Percentiles rank a stretch among this genome's conserved stretches.
phyloP scores from a whole-genome alignment of 306 rosid species.

The Cucumis melo region DNA sequence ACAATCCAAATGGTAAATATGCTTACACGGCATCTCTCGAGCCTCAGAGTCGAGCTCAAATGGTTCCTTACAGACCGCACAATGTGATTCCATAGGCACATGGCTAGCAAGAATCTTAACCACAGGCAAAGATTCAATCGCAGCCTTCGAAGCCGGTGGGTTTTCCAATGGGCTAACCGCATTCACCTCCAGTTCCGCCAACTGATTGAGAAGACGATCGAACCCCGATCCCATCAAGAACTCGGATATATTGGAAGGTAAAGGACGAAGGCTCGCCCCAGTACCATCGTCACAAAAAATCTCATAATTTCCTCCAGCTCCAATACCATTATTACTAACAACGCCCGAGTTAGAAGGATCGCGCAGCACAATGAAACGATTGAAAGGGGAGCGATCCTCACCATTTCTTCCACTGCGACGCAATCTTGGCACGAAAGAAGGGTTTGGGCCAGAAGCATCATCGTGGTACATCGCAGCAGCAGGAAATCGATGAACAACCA shows the following conservation, averaged over 20 bases:
- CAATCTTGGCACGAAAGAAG: constrained; percentile 22
- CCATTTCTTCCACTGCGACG: constrained; percentile 26
- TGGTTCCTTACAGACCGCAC: constrained; percentile 51
- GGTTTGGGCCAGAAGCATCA: constrained; percentile 16
- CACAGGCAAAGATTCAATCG: constrained; percentile 52
- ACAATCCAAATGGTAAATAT: constrained; percentile 55
- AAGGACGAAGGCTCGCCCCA: constrained; percentile 42
- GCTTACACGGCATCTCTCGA: constrained; percentile 68
- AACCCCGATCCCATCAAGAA: constrained; percentile 58
- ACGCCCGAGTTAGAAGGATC: constrained; percentile 22
- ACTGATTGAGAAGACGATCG: constrained; percentile 48
- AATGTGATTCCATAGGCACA: constrained; percentile 39
- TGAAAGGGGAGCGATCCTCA: constrained; percentile 47
- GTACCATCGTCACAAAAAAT: constrained; percentile 55
- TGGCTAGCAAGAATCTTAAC: constrained; percentile 35
- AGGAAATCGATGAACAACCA: constrained; percentile 25
- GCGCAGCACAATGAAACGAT: constrained; percentile 54
- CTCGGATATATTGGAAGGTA: constrained; percentile 43
- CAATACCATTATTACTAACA: constrained; percentile 22
- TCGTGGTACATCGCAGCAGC: constrained; percentile 27
- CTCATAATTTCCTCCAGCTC: constrained; percentile 37
- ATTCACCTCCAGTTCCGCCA: constrained; percentile 36
- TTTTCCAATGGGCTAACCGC: constrained; percentile 28
- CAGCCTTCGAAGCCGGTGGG: constrained; percentile 54
- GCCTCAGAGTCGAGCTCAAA: constrained; percentile 48